Percentiles rank a stretch among this genome's conserved stretches.
Evolutionary conservation across 805 yeast genomes (phyloP).

Genomic region (Kregervanrija delftensis): DNA sequence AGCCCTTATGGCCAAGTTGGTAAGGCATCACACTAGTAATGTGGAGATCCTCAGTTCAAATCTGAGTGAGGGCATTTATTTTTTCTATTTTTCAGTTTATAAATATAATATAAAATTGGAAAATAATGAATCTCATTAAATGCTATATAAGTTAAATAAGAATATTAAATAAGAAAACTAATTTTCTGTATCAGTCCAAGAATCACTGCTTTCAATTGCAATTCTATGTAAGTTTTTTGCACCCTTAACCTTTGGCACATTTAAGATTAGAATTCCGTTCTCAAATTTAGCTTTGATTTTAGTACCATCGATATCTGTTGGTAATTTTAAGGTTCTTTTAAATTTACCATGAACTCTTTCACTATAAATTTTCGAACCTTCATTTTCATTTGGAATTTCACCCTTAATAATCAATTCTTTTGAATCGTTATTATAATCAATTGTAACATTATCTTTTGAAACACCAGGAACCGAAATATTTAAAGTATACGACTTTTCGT

Average conservation of each 20-base stretch:
- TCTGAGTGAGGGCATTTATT: conserved; percentile 27
- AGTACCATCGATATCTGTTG: conserved; percentile 36
- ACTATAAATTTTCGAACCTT: conserved; percentile 1
- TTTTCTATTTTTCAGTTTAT: conserved; percentile 3
- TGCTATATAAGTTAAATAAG: no score
- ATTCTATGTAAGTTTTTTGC: conserved; percentile 17
- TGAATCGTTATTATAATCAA: conserved; percentile 40
- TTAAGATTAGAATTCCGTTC: conserved; percentile 38
- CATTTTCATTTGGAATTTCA: conserved; percentile 20
- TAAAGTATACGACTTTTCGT: conserved; percentile 33
- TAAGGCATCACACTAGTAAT: conserved; percentile 31
- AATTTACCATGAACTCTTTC: conserved; percentile 12
- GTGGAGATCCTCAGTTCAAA: conserved; percentile 31
- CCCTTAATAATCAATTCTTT: conserved; percentile 39
- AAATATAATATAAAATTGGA: no score
- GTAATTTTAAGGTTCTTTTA: conserved; percentile 27
- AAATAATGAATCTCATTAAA: no score
- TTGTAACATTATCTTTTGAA: conserved; percentile 33
- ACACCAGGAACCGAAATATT: conserved; percentile 45
- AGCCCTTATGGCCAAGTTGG: conserved; percentile 31
- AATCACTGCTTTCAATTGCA: conserved; percentile 8
- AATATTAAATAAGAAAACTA: no score
- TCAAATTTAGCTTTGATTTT: conserved; percentile 39
- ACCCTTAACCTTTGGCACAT: conserved; percentile 32
- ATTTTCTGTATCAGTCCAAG: no score